Base-by-base conservation (phyloP, 225 moss, liverwort and hornwort genomes). In the Pleurozium schreberi region DNA sequence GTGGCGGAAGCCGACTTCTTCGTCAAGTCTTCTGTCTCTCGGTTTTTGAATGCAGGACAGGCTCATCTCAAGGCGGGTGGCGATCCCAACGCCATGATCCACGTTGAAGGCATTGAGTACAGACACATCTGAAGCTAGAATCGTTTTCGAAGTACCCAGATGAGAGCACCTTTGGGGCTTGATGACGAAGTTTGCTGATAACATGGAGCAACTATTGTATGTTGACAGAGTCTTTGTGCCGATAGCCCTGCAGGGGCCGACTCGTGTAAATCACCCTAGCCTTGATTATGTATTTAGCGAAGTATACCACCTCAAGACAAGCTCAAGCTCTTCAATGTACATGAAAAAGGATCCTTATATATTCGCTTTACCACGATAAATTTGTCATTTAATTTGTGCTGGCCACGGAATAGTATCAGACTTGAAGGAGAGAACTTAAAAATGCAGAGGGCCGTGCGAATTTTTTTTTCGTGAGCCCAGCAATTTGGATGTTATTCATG, bases 1-100 rank as follows among this genome's bases (percentile, higher is more conserved):
- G 94, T 94, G 55, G 93, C 87, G 36, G 93, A 94, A 70, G 94
- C 93, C 3, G 40, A 93, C 58, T 93, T 90, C 92, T 94, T 93
- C 58, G 75, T 87, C 25, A 87, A 87, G 75, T 52, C 78, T 36
- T 88, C 94, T 61, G 93, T 93, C 12, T 33, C 88, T 61, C 90
- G 88, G 61, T 94, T 94, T 69, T 70, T 94, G 80, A 75, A 58
- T 53, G 92, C 93, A 31, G 94, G 94, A 47, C 73, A 82, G 15
- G 89, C 90, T 42, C 91, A 93, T 25, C 70, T 94, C 43, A 36
- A 86, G 58, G 87, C 93, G 34, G 94, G 94, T 63, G 92, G 92
- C 38, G 92, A 94, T 84, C 94, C 94, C 9, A 88, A 85, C 38
- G 77, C 89, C n/a, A 86, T 76, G 62, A 74, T 91, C 69, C 73